Conservation (phyloP, 2,329 filamentous ascomycete genomes). For the Pseudogymnoascus sp. region DNA sequence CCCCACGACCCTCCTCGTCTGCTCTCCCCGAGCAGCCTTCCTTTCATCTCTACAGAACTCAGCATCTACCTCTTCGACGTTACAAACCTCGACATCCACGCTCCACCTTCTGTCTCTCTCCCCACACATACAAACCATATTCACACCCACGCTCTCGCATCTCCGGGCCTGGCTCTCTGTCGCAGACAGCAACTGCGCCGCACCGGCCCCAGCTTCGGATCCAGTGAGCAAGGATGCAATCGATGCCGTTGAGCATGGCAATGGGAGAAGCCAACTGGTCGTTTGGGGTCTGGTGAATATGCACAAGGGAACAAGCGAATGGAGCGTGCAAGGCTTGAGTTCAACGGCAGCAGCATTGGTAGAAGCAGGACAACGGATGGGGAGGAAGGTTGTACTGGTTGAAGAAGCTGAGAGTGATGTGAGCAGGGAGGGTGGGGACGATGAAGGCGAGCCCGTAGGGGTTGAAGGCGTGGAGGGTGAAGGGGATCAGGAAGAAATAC, state of each 20-base stretch:
- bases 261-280: conserved; percentile 43
- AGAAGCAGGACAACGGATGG: conserved; percentile 47
- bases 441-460: conserved; percentile 31
- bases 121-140: conserved; percentile 61
- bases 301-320: conserved; percentile 63
- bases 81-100: conserved; percentile 44
- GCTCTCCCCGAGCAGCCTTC: conserved; percentile 59
- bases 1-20: conserved; percentile 64
- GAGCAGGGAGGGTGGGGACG: conserved; percentile 18
- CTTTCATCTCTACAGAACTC: conserved; percentile 49
- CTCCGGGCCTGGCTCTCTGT: conserved; percentile 69
- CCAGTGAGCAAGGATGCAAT: neutral
- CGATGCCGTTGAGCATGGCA: conserved; percentile 22
- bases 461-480: conserved; percentile 32
- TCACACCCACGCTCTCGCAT: conserved; percentile 68
- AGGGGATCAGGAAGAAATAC: conserved; percentile 15
- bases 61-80: conserved; percentile 26
- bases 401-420: conserved; percentile 32
- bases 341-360: conserved; percentile 55
- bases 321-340: conserved; percentile 66
- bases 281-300: conserved; percentile 59
- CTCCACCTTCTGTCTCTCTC: conserved; percentile 64
- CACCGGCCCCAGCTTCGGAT: conserved; percentile 27
- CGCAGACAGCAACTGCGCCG: conserved; percentile 30
- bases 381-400: conserved; percentile 39